Percentiles rank a stretch among this genome's conserved stretches.
phyloP scores from a whole-genome alignment of 352 stramenopile genomes.

The Globisporangium ultimum region DNA sequence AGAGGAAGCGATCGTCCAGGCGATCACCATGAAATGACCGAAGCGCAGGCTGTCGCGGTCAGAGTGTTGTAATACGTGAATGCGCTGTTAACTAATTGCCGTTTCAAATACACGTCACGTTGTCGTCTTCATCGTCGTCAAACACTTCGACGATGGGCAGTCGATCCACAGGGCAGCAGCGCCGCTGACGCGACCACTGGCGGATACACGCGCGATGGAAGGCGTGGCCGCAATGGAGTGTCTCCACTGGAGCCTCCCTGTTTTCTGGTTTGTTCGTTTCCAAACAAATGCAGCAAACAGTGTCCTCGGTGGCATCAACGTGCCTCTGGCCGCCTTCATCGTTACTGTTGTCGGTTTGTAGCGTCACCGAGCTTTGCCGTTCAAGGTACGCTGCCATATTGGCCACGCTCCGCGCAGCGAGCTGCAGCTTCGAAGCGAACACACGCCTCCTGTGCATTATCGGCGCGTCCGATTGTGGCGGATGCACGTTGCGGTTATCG shows the following conservation, averaged over 20 bases:
- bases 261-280: conserved; percentile 9
- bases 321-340: neutral
- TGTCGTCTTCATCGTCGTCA: conserved; percentile 1
- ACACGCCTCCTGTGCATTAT: neutral
- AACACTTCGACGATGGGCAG: neutral
- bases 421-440: conserved; percentile 9
- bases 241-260: conserved; percentile 2
- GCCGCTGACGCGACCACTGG: conserved; percentile 20
- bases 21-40: conserved; percentile 29
- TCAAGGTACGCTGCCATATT: conserved; percentile 17
- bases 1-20: conserved; percentile 48
- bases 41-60: too few relatives aligned
- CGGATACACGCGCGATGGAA: conserved; percentile 29
- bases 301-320: neutral
- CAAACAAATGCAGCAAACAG: conserved; percentile 28
- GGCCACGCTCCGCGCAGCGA: conserved; percentile 9
- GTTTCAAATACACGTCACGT: neutral
- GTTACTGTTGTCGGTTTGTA: neutral
- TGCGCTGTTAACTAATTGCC: neutral
- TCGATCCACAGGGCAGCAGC: conserved; percentile 34
- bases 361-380: neutral
- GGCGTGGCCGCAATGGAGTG: conserved; percentile 26
- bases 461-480: neutral
- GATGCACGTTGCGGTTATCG: neutral
- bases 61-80: too few relatives aligned